Evolutionary conservation across 371 early-diverging fungal species (phyloP).

Genomic region (Lichtheimia ramosa): DNA sequence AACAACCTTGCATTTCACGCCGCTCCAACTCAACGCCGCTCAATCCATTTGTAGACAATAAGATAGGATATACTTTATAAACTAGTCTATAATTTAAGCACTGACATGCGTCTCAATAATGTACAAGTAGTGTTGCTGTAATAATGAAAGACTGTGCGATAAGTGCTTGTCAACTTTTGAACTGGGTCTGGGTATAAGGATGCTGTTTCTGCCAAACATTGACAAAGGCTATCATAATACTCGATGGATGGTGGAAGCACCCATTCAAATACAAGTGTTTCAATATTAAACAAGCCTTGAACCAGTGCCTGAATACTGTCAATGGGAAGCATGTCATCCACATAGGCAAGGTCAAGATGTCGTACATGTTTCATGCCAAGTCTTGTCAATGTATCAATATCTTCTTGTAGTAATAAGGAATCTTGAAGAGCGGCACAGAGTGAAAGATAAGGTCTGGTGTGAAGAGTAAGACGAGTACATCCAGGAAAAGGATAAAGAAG

Average conservation of each 20-base stretch:
- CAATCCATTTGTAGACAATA: too few relatives aligned
- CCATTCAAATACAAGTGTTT: conserved; percentile 18
- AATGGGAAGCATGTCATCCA: conserved; percentile 14
- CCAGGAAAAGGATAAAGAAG: conserved; percentile 19
- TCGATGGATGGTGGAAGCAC: conserved; percentile 18
- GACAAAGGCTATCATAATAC: conserved; percentile 6
- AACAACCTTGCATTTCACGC: too few relatives aligned
- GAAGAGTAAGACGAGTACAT: conserved; percentile 14
- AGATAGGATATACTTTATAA: too few relatives aligned
- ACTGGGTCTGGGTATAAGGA: conserved; percentile 4
- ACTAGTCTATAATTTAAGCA: too few relatives aligned
- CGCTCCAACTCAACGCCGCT: too few relatives aligned
- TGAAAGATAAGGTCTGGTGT: conserved; percentile 19
- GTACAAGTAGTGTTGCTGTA: too few relatives aligned
- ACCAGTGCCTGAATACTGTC: conserved; percentile 11
- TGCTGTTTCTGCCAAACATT: neutral
- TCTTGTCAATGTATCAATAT: conserved; percentile 14
- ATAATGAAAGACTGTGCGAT: neutral
- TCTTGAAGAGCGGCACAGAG: conserved; percentile 30
- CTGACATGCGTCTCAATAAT: too few relatives aligned
- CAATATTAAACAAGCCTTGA: conserved; percentile 13
- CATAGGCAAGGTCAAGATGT: conserved; percentile 16
- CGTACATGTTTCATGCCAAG: conserved; percentile 8
- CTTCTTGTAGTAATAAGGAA: conserved; percentile 21
- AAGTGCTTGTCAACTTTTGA: neutral